Evolutionary conservation across 169 alveolate species (phyloP), one percentile per base, ranked within the genome.

Genomic region (Eimeria nieschulzi): DNA sequence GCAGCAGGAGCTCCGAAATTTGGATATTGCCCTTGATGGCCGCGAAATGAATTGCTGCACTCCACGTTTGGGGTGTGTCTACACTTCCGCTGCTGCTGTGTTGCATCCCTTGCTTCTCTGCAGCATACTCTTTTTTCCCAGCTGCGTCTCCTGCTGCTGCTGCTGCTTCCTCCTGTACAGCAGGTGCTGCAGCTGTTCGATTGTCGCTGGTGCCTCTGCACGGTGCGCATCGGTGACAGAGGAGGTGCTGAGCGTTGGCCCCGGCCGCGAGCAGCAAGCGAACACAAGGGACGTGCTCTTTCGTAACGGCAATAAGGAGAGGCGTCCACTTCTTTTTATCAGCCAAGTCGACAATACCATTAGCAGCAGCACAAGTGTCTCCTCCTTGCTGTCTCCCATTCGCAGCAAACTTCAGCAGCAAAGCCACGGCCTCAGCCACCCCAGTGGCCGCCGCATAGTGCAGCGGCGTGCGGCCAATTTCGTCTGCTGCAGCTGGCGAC

Each of bases 391-490:
- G 54, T 39, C 84, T 92, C 19, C 84, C 87, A 56, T 92, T 92
- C 9, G 87, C 80, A 10, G 83, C 92, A 71, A 56, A 83, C 73
- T 92, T 73, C 55, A 94, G 93, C 54, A 94, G 92, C 66, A 93
- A 17, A 72, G 87, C 63, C 76, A 94, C 92, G 21, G 93, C 92
- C 66, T 87, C 87, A 10, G 88, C 92, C 87, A 87, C 68, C 46
- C 96, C 96, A 7, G 94, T 91, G 54, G 96, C 96, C 21, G 95
- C 95, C 70, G 95, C 96, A 82, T 94, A 94, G 76, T 94, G 96
- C 76, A 94, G 83, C 75, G 96, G 95, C 51, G 93, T 90, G 46
- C 96, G 90, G 59, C 96, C 96, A 12, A 93, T 95, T 39, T 76
- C 83, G 59, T 94, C 96, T 19, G 93, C 61, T 79, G 76, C 84